A percentile compares a stretch with the other conserved stretches of the same genome.
These are phyloP conservation scores for Stevia rebaudiana DNA, from an alignment of 140 eudicot genomes.

Conservation along the genomic window DNA sequence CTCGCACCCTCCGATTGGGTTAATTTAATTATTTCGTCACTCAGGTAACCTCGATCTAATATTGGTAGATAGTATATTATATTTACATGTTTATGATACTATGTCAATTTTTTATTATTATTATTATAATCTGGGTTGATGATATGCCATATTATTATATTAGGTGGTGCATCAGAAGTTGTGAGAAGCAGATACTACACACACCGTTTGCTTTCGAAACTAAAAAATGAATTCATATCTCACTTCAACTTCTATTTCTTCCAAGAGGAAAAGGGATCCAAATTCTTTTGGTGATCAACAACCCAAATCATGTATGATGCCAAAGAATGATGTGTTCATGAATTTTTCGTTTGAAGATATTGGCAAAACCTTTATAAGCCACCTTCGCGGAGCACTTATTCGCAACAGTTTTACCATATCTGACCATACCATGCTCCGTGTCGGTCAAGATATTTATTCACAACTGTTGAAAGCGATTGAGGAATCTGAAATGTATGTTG, in stretches of 20 bases:
- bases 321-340: conserved; percentile 8
- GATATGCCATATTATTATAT: too few species aligned
- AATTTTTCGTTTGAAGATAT: not conserved
- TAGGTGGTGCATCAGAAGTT: too few species aligned
- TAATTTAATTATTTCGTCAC: too few species aligned
- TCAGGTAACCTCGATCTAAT: too few species aligned
- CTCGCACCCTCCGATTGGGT: too few species aligned
- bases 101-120: too few species aligned
- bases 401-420: not conserved
- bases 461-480: conserved; percentile 1
- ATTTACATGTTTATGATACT: too few species aligned
- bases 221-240: too few species aligned
- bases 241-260: not conserved
- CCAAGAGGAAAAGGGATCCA: not conserved
- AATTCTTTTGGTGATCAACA: not conserved
- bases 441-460: not conserved
- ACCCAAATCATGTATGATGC: not conserved
- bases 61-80: too few species aligned
- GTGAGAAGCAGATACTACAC: too few species aligned
- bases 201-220: too few species aligned
- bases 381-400: not conserved
- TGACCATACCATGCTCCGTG: not conserved
- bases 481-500: not conserved
- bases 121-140: too few species aligned
- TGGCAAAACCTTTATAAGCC: not conserved